Evolutionary conservation across 2,329 filamentous ascomycete genomes (phyloP), one percentile per base, ranked within the genome.

Genomic region (Cercospora sojina): DNA sequence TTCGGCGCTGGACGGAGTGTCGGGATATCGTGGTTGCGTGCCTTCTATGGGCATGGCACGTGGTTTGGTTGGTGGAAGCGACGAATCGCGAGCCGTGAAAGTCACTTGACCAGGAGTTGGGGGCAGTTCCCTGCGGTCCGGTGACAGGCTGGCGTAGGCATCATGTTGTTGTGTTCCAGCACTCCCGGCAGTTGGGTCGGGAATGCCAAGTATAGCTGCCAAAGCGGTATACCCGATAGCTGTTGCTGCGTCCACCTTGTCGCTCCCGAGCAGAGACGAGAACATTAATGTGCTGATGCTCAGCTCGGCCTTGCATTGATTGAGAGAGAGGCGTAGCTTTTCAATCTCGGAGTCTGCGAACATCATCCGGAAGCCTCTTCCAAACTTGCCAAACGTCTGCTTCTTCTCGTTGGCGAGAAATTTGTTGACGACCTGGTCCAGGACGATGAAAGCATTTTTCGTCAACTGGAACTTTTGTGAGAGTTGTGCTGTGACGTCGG

Each of bases 221-320:
- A 91, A 82, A 4, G 87, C 87, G 1, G 87, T 88, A 73, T 89
- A 91, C 51, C 89, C 89, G 55, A 90, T 89, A 18, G 87, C 87
- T 49, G 86, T 83, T 12, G 86, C 83, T 16, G 84, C 83, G 70
- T 89, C 87, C 16, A 85, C 84, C 74, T 84, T 86, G 31, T 32
- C 57, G 20, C 82, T 81, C 31, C 87, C 87, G 3, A 90, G 79
- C 20, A 84, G 86, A 87, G 88, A 90, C 70, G 88, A 84, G 76
- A 90, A 87, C 71, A 74, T 58, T 49, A 71, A 27, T 3, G 68
- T 59, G 43, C 67, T 73, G 81, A 90, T 87, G 71, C 84, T 85
- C 58, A 91, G 77, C 2, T 86, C 83, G 70, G 90, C 87, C 9
- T 85, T 83, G 12, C 85, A 88, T 74, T 83, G 86, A 9, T 79